Evolutionary conservation across 2,329 filamentous ascomycete genomes (phyloP), one percentile per base, ranked within the genome.

Genomic region (Zymoseptoria crescenta): DNA sequence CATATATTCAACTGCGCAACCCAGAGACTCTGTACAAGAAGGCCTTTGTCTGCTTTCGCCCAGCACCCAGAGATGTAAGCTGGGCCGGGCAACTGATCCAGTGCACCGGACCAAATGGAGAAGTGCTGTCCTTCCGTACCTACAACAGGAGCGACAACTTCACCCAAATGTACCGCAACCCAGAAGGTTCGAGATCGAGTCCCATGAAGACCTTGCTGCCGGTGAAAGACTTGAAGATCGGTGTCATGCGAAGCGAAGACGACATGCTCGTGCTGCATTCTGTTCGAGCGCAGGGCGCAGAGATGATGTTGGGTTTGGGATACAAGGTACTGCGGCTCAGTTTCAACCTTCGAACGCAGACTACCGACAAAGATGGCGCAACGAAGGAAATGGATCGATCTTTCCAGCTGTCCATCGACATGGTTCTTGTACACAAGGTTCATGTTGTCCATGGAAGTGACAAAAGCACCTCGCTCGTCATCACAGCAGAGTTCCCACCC

Each of bases 221-320:
- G 16, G 49, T 67, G 13, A 20, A 24, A 3, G 54, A 74, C 0
- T 67, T 91, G 1, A 79, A 84, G 19, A 87, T 91, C 64, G 88
- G 89, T 0, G 76, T 84, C 49, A 78, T 84, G 73, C 65, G 80
- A 1, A 73, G 78, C 1, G 78, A 81, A 4, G 75, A 73, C 2
- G 75, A 76, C 0, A 84, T 91, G 79, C 81, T 86, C 69, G 72
- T 78, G 8, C 82, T 89, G 79, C 80, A 80, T 56, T 79, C 76
- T 5, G 10, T 52, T 1, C 66, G 78, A 6, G 62, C 65, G 13
- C 56, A 61, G 4, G 64, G 63, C 2, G 63, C 77, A 2, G 67
- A 68, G 16, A 58, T 81, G 52, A 68, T 70, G 8, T 64, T 81
- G 4, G 74, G 82, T 56, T 59, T 82, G 41, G 70, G 68, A 35